These are phyloP conservation scores for Pigoraptor vietnamica DNA, from an alignment of 78 protist species.

Conservation along the genomic window DNA sequence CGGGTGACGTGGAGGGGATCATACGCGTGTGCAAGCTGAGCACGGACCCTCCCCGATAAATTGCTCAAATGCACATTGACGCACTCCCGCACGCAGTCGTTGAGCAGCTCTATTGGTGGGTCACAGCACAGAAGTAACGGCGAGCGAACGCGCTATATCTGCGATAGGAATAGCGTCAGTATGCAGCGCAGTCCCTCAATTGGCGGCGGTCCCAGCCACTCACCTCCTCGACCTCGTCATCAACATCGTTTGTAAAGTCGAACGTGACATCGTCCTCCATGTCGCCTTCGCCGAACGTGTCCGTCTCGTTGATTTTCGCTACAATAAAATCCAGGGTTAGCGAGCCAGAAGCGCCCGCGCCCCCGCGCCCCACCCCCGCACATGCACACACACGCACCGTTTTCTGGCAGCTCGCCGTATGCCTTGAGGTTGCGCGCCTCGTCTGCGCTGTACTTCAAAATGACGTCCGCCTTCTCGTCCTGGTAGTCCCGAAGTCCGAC, in stretches of 20 bases:
- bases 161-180: background rate
- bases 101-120: too few species aligned
- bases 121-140: too few species aligned
- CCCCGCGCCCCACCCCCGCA: background rate
- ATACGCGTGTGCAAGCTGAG: background rate
- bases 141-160: too few species aligned
- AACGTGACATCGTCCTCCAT: background rate
- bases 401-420: slow-evolving; percentile 86
- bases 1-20: background rate
- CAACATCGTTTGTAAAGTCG: background rate
- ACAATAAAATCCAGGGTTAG: background rate
- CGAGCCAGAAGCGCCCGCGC: too few species aligned
- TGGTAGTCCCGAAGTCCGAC: slow-evolving; percentile 92
- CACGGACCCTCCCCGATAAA: background rate
- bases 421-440: slow-evolving; percentile 87
- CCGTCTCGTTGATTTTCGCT: slow-evolving; percentile 6
- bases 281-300: slow-evolving; percentile 2
- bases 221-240: background rate
- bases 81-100: too few species aligned
- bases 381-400: background rate
- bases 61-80: too few species aligned
- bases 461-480: slow-evolving; percentile 94
- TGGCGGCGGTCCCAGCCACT: background rate
- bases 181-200: background rate
- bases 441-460: slow-evolving; percentile 87